Conservation (phyloP, 208 protist genomes). For the Crithidia mellificae region DNA sequence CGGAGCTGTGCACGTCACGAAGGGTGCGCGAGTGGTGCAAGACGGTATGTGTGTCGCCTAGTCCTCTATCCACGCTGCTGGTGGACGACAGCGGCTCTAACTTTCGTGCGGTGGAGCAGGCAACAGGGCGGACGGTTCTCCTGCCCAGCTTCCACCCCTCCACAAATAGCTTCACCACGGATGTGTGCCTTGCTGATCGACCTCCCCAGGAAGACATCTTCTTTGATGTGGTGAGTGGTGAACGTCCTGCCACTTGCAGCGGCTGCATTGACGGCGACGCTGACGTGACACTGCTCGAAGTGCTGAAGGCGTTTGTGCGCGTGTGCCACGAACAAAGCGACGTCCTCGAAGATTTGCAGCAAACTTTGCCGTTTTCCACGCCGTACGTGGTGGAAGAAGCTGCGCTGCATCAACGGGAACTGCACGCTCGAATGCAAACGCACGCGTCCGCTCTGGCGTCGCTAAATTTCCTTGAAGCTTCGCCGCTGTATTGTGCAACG, state of each 20-base stretch:
- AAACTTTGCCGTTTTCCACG: not conserved
- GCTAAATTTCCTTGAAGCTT: constrained; percentile 27
- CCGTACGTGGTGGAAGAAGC: not conserved
- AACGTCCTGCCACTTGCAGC: not conserved
- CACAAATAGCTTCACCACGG: not conserved
- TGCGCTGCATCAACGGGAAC: not conserved
- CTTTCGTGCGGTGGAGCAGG: constrained; percentile 40
- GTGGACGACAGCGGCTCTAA: constrained; percentile 54
- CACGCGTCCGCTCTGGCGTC: not conserved
- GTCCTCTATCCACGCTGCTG: constrained; percentile 52
- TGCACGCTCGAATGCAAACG: not conserved
- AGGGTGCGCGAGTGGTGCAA: constrained; percentile 39
- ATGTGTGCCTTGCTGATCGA: constrained; percentile 10
- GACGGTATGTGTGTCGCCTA: constrained; percentile 27
- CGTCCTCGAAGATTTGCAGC: not conserved
- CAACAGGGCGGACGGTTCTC: constrained; percentile 45
- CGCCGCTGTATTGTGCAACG: constrained; percentile 5
- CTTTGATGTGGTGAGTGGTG: not conserved
- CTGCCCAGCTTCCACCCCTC: constrained; percentile 37
- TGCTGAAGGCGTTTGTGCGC: constrained; percentile 27
- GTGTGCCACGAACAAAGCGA: constrained; percentile 10
- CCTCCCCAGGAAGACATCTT: not conserved
- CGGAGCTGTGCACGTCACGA: too few relatives aligned
- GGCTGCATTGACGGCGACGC: not conserved
- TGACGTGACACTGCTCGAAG: constrained; percentile 1